Conservation (phyloP, 1,284 basidiomycete species). For the Irpex lacteus region DNA sequence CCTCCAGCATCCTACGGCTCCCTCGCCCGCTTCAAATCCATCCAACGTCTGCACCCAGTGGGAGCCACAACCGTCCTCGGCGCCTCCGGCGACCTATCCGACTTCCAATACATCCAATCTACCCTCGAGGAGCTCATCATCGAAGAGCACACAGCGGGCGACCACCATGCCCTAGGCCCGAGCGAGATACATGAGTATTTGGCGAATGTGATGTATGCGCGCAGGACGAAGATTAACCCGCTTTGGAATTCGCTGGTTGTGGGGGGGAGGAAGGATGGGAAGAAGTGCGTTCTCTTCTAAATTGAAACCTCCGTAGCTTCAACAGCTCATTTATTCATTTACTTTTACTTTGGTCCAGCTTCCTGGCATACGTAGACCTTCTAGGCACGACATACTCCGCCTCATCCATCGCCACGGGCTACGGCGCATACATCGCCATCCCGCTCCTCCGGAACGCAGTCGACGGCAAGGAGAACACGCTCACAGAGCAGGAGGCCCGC, state of each 20-base stretch:
- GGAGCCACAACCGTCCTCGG: constrained; percentile 87
- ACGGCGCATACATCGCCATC: constrained; percentile 93
- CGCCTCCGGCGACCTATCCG: constrained; percentile 95
- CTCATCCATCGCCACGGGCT: constrained; percentile 95
- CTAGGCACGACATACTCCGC: constrained; percentile 94
- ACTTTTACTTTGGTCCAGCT: constrained; percentile 42
- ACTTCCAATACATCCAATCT: constrained; percentile 93
- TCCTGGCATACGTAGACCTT: constrained; percentile 95
- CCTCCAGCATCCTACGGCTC: constrained; percentile 91
- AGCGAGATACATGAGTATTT: constrained; percentile 94
- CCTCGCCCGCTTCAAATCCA: constrained; percentile 94
- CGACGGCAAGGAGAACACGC: constrained; percentile 74
- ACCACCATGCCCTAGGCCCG: constrained; percentile 86
- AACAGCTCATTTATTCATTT: no score
- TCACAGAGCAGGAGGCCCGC: constrained; percentile 81
- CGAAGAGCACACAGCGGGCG: constrained; percentile 78
- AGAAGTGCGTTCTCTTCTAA: constrained; percentile 43
- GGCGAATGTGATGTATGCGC: constrained; percentile 86
- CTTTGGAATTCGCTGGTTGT: constrained; percentile 96
- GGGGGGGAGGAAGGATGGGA: constrained; percentile 85
- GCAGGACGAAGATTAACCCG: constrained; percentile 88
- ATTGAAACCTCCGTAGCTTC: no score
- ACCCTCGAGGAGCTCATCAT: constrained; percentile 73
- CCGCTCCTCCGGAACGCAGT: constrained; percentile 90
- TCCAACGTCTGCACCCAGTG: constrained; percentile 84